Evolutionary conservation across 441 rosid genomes (phyloP).

Genomic region (Aleurites moluccanus): DNA sequence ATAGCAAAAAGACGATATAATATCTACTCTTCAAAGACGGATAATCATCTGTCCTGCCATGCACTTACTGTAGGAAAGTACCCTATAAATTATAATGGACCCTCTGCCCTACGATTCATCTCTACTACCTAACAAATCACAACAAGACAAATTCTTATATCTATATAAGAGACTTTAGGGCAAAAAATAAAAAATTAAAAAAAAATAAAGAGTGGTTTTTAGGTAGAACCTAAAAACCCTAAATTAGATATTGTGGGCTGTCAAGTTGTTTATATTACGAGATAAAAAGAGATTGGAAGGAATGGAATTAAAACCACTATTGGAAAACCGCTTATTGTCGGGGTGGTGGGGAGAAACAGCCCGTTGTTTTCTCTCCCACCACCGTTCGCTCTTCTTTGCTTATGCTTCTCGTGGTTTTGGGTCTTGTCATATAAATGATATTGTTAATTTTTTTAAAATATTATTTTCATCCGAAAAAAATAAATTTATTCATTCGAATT

Average conservation of each 20-base stretch:
- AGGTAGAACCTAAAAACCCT: conserved; percentile 20
- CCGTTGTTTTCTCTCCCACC: conserved; percentile 47
- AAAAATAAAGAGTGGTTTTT: conserved; percentile 12
- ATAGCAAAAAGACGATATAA: conserved; percentile 6
- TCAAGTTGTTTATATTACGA: conserved; percentile 17
- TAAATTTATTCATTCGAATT: no score
- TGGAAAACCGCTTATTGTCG: conserved; percentile 49
- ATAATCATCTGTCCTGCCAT: neutral
- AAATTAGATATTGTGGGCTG: conserved; percentile 37
- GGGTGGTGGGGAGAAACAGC: conserved; percentile 53
- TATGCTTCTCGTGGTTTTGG: conserved; percentile 28
- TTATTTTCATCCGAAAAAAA: no score
- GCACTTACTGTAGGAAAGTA: conserved; percentile 5
- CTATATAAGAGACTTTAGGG: no score
- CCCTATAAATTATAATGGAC: conserved; percentile 10
- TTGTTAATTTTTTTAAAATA: neutral
- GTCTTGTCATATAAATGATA: conserved; percentile 30
- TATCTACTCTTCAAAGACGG: neutral
- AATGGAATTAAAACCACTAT: conserved; percentile 14
- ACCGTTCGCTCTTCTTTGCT: conserved; percentile 18
- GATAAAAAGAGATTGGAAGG: neutral
- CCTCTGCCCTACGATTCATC: conserved; percentile 13
- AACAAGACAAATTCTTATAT: conserved; percentile 27
- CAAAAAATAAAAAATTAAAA: no score
- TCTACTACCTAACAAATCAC: conserved; percentile 28